These are phyloP conservation scores for Brachypodium distachyon DNA, from an alignment of 202 grass and related monocot genomes.

Conservation along the genomic window DNA sequence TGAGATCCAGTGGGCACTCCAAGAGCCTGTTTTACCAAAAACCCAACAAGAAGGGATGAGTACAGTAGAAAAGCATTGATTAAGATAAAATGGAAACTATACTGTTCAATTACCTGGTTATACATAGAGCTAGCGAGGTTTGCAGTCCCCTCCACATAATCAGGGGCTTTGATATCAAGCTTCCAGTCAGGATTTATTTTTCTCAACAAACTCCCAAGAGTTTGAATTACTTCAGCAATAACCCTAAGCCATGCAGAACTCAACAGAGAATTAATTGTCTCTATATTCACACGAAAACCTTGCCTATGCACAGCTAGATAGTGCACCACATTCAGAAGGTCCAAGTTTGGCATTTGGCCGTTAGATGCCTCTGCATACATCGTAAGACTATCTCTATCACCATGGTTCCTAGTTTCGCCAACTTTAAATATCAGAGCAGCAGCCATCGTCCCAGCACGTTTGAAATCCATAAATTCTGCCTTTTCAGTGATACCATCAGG, in stretches of 20 bases:
- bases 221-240: constrained; percentile 63
- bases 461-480: constrained; percentile 40
- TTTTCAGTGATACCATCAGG: constrained; percentile 24
- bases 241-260: constrained; percentile 51
- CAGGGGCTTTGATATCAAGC: constrained; percentile 55
- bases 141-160: constrained; percentile 76
- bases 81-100: background rate
- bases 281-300: constrained; percentile 74
- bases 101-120: constrained; percentile 52
- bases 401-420: constrained; percentile 39
- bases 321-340: constrained; percentile 90
- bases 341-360: constrained; percentile 98
- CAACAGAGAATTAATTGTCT: constrained; percentile 49
- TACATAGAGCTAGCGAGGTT: constrained; percentile 90
- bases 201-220: constrained; percentile 61
- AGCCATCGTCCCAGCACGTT: constrained; percentile 91
- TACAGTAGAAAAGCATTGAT: background rate
- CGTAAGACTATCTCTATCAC: constrained; percentile 69
- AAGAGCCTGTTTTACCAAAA: constrained; percentile 60
- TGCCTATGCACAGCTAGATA: constrained; percentile 97
- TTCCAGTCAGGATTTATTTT: constrained; percentile 82
- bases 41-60: background rate
- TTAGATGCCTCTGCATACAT: constrained; percentile 96
- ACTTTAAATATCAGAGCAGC: constrained; percentile 88
- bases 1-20: constrained; percentile 91